These are phyloP conservation scores for Sporothrix dimorphospora DNA, from an alignment of 2,329 filamentous ascomycete species.

Conservation along the genomic window DNA sequence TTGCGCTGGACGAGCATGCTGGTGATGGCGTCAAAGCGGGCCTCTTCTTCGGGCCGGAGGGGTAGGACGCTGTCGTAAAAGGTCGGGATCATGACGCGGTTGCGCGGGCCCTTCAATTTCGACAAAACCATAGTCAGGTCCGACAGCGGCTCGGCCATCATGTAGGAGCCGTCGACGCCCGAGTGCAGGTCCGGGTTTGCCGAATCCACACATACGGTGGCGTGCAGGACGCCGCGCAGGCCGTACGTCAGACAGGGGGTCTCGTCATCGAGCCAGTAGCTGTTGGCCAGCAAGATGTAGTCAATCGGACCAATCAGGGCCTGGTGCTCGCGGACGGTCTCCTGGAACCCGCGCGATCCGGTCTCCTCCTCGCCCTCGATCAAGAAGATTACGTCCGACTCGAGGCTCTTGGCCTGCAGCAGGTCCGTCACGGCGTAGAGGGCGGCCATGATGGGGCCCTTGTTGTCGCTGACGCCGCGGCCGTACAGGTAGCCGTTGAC, in stretches of 20 bases:
- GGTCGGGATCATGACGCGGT: conserved; percentile 79
- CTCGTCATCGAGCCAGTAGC: conserved; percentile 97
- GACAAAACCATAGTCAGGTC: conserved; percentile 84
- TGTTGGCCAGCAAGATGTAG: conserved; percentile 94
- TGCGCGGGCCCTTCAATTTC: conserved; percentile 78
- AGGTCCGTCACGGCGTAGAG: conserved; percentile 92
- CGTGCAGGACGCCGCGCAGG: conserved; percentile 89
- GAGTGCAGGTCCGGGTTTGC: conserved; percentile 88
- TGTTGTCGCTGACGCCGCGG: conserved; percentile 96
- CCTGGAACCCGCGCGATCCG: conserved; percentile 86
- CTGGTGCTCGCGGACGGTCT: conserved; percentile 79
- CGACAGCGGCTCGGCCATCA: conserved; percentile 88
- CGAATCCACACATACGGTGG: conserved; percentile 85
- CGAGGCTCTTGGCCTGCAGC: conserved; percentile 77
- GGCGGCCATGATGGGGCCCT: conserved; percentile 91
- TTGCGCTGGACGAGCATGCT: conserved; percentile 74
- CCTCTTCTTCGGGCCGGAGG: conserved; percentile 73
- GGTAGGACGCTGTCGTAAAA: conserved; percentile 87
- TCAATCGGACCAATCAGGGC: conserved; percentile 85
- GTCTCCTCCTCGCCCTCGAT: conserved; percentile 98
- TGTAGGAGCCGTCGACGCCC: conserved; percentile 91
- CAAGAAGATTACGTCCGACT: conserved; percentile 87
- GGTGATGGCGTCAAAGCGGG: conserved; percentile 82
- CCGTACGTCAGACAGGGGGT: conserved; percentile 96
- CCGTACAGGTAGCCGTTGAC: conserved; percentile 93